Evolutionary conservation across 2,329 filamentous ascomycete genomes (phyloP).

Genomic region (Claviceps capensis): DNA sequence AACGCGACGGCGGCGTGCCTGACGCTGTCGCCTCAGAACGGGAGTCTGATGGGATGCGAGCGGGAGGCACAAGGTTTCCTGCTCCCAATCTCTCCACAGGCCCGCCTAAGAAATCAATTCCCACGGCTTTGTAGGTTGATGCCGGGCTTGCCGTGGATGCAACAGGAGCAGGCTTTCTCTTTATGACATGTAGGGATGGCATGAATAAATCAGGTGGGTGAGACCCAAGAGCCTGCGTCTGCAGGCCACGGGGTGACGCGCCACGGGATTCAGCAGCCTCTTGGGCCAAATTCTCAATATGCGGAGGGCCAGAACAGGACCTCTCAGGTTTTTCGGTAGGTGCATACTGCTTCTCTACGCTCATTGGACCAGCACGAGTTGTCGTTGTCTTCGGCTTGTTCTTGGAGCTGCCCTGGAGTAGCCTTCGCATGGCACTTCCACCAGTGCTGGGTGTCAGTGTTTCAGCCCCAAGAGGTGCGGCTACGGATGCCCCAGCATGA

Average conservation of each 20-base stretch:
- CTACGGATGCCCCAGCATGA: slow-evolving; percentile 6
- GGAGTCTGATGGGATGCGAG: slow-evolving; percentile 7
- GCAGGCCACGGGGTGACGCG: slow-evolving; percentile 3
- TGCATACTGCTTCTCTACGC: neutral
- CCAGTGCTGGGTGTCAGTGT: slow-evolving; percentile 13
- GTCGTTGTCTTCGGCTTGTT: neutral
- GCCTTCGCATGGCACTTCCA: slow-evolving; percentile 20
- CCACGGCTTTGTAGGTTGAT: neutral
- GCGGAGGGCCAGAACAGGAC: slow-evolving; percentile 21
- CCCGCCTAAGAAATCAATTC: slow-evolving; percentile 10
- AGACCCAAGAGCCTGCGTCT: slow-evolving; percentile 9
- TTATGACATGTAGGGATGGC: slow-evolving; percentile 24
- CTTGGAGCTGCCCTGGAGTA: slow-evolving; percentile 11
- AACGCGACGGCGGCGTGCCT: slow-evolving; percentile 43
- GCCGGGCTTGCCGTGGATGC: slow-evolving; percentile 6
- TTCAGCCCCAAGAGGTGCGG: slow-evolving; percentile 19
- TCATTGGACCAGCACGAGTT: neutral
- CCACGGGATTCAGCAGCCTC: slow-evolving; percentile 7
- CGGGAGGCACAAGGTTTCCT: neutral
- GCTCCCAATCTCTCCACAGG: slow-evolving; percentile 5
- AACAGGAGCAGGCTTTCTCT: slow-evolving; percentile 30
- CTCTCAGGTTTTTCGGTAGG: slow-evolving; percentile 8
- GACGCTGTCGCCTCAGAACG: slow-evolving; percentile 21
- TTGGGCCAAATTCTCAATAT: slow-evolving; percentile 13
- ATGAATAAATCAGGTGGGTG: slow-evolving; percentile 12